Percentiles rank a stretch among this genome's conserved stretches.
These are phyloP conservation scores for Cladosporium velox DNA, from an alignment of 2,329 filamentous ascomycete species.

Conservation along the genomic window DNA sequence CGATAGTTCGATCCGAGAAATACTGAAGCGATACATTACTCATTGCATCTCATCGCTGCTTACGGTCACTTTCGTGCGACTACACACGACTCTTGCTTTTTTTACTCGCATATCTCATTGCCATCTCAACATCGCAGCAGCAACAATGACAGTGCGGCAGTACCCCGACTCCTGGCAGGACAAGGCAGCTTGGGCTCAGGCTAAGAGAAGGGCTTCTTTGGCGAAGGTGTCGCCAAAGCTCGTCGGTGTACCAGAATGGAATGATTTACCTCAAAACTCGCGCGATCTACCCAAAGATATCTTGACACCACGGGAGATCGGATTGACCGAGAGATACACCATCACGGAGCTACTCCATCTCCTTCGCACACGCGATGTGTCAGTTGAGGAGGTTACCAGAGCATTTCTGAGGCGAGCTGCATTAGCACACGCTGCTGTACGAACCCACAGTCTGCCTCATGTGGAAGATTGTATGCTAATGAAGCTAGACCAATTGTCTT, in stretches of 20 bases:
- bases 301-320: constrained; percentile 10
- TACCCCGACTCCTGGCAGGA: constrained; percentile 6
- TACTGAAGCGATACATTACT: neutral
- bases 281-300: neutral
- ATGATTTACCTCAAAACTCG: constrained; percentile 6
- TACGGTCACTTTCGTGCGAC: neutral
- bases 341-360: constrained; percentile 39
- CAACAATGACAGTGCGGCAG: constrained; percentile 1
- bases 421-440: constrained; percentile 41
- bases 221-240: constrained; percentile 10
- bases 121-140: neutral
- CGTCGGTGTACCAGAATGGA: neutral
- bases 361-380: constrained; percentile 39
- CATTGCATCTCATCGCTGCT: neutral
- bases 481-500: constrained; percentile 35
- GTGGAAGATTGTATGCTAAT: neutral
- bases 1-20: neutral
- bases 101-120: neutral
- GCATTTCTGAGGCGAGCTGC: constrained; percentile 52
- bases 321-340: neutral
- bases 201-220: constrained; percentile 10
- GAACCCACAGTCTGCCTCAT: neutral
- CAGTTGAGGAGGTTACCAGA: constrained; percentile 40
- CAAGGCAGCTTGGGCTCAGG: constrained; percentile 8
- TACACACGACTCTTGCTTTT: neutral